Percentiles rank a stretch among this genome's conserved stretches.
Conservation (phyloP, 202 grass and related monocot genomes). For the Setaria viridis region DNA sequence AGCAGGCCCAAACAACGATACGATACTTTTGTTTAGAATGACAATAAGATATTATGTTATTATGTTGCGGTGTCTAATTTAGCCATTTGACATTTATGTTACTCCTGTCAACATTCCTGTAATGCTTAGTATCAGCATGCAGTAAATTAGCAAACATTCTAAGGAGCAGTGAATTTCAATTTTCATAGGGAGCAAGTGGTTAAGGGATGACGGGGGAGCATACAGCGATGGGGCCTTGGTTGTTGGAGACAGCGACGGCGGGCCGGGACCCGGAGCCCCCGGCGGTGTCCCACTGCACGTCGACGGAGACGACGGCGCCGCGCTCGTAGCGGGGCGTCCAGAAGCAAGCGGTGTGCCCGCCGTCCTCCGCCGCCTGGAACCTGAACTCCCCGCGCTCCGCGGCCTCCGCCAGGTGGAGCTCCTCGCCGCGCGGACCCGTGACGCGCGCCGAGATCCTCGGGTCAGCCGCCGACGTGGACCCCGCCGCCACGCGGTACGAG, state of each 20-base stretch:
- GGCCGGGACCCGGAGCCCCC: background rate
- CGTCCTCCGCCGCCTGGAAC: background rate
- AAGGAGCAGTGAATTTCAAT: background rate
- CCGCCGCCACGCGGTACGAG: conserved; percentile 15
- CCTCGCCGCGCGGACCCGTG: conserved; percentile 22
- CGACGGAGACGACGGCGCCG: conserved; percentile 14
- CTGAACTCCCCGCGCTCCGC: conserved; percentile 13
- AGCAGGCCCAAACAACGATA: too few species aligned
- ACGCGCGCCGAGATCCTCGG: conserved; percentile 6
- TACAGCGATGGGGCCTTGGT: background rate
- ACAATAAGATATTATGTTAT: too few species aligned
- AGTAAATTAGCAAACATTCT: too few species aligned
- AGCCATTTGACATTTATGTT: too few species aligned
- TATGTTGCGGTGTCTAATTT: too few species aligned
- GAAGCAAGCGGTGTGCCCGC: conserved; percentile 7
- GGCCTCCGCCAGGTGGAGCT: conserved; percentile 16
- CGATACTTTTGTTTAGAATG: too few species aligned
- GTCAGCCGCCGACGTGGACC: background rate
- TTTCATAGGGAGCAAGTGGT: background rate
- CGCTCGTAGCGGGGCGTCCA: conserved; percentile 6
- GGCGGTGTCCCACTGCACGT: conserved; percentile 4
- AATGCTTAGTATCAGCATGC: too few species aligned
- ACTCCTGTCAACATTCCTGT: too few species aligned
- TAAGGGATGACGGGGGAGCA: background rate
- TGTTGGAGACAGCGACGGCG: background rate